A percentile compares a stretch with the other conserved stretches of the same genome.
Conservation (phyloP, 192 early-diverging fungal genomes). For the Radiomyces spectabilis region DNA sequence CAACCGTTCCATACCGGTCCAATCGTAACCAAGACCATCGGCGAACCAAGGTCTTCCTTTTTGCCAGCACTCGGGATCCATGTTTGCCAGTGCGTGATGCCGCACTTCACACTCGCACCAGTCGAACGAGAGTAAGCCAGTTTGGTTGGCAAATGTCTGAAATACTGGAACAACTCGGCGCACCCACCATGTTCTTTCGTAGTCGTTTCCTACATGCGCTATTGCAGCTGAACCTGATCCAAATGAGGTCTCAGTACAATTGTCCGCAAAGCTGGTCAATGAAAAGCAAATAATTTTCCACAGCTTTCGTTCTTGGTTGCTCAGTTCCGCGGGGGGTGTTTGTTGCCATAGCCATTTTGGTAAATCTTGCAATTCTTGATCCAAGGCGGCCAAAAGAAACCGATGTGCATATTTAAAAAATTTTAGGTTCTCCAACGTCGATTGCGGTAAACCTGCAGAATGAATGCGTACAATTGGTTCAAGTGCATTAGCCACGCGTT, state of each 20-base stretch:
- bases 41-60: slow-evolving; percentile 1
- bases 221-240: not conserved
- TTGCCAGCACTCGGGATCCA: not conserved
- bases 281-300: not conserved
- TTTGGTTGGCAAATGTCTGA: slow-evolving; percentile 10
- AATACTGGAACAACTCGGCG: slow-evolving; percentile 1
- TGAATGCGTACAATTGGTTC: not conserved
- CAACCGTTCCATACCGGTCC: slow-evolving; percentile 1
- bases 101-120: slow-evolving; percentile 4
- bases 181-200: slow-evolving; percentile 4
- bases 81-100: slow-evolving; percentile 4
- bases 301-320: not conserved
- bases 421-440: not conserved
- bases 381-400: not conserved
- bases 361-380: not conserved
- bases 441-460: not conserved
- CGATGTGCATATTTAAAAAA: not conserved
- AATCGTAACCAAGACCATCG: slow-evolving; percentile 7
- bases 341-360: not conserved
- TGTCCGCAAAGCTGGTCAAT: slow-evolving; percentile 1
- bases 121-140: not conserved
- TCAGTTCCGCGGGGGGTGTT: not conserved
- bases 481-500: not conserved
- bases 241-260: not conserved
- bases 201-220: not conserved